Evolutionary conservation across 495 filamentous ascomycete genomes (phyloP).

Genomic region (Trichoderma gamsii): DNA sequence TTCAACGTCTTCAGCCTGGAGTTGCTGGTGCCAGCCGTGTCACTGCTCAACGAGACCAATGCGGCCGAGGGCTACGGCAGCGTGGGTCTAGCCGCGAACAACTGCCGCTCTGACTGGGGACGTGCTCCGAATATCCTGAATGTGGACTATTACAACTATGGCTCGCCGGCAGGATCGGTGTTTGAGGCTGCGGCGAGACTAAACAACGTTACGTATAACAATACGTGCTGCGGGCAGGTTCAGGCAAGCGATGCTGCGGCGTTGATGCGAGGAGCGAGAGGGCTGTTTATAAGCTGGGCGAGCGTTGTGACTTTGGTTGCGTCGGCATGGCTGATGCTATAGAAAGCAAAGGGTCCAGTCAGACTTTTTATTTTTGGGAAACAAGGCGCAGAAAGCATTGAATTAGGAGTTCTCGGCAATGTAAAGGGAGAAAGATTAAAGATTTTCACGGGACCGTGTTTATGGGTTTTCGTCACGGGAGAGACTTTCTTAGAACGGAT

Average conservation of each 20-base stretch:
- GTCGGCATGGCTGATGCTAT: constrained; percentile 1
- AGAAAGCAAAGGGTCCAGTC: neutral
- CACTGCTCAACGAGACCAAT: constrained; percentile 63
- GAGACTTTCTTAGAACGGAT: neutral
- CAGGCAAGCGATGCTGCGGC: neutral
- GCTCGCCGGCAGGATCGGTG: constrained; percentile 65
- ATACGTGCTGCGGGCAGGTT: constrained; percentile 61
- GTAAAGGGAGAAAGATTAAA: neutral
- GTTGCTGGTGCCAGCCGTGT: constrained; percentile 71
- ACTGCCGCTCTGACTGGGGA: constrained; percentile 63
- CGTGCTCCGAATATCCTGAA: constrained; percentile 79
- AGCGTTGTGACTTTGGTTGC: constrained; percentile 1
- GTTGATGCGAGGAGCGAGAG: neutral
- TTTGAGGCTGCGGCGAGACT: constrained; percentile 81
- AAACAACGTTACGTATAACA: constrained; percentile 79
- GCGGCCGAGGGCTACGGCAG: constrained; percentile 58
- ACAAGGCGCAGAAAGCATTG: neutral
- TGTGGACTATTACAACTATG: constrained; percentile 82
- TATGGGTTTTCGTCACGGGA: neutral
- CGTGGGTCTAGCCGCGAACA: constrained; percentile 60
- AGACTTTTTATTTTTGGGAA: neutral
- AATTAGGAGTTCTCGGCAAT: constrained; percentile 2
- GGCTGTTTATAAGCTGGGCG: neutral
- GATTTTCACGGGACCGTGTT: too few relatives aligned
- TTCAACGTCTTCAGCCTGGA: constrained; percentile 52